Evolutionary conservation across 176 grass and related monocot species (phyloP).

Genomic region (Oryza longistaminata): DNA sequence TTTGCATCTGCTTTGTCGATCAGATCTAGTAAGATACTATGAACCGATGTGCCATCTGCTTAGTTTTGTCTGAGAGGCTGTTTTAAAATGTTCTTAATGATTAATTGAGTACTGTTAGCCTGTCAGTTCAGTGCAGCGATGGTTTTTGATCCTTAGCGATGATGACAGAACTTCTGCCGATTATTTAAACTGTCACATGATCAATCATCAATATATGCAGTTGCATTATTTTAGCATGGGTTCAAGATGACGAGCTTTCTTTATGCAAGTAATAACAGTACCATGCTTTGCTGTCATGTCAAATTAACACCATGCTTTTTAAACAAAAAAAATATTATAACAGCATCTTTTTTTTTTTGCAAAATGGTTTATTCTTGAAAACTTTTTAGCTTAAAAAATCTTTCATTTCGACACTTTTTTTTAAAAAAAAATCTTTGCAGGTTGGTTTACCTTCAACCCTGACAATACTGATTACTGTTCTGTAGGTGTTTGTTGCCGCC

Average conservation of each 20-base stretch:
- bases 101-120: slow-evolving; percentile 30
- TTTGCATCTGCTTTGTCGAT: not conserved
- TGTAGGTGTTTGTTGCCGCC: slow-evolving; percentile 88
- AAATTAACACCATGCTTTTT: not conserved
- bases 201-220: not conserved
- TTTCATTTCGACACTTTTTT: not conserved
- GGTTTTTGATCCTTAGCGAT: slow-evolving; percentile 30
- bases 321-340: not conserved
- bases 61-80: not conserved
- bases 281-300: not conserved
- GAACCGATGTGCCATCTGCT: slow-evolving; percentile 25
- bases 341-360: not conserved
- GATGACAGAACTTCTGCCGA: slow-evolving; percentile 26
- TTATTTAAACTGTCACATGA: slow-evolving; percentile 24
- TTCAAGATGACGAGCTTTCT: not conserved
- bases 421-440: not conserved
- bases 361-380: not conserved
- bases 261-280: not conserved
- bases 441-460: not conserved
- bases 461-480: not conserved
- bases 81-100: slow-evolving; percentile 22
- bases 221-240: not conserved
- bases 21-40: slow-evolving; percentile 40
- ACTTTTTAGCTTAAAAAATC: not conserved
- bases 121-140: slow-evolving; percentile 41